Evolutionary conservation across 2,329 filamentous ascomycete species (phyloP).

Genomic region (Venturia nashicola): DNA sequence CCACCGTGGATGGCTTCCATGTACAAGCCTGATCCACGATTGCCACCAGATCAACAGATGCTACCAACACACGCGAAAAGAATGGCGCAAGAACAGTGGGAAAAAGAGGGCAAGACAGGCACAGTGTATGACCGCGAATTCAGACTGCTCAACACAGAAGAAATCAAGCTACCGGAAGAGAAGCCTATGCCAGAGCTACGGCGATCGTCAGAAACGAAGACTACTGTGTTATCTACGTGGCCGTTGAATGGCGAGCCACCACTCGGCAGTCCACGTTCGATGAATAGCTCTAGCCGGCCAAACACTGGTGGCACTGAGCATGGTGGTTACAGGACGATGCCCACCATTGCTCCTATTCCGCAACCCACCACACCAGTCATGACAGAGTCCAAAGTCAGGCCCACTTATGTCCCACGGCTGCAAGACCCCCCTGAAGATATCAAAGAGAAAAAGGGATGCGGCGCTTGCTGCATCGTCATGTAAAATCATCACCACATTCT

Average conservation of each 20-base stretch:
- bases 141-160: slow-evolving; percentile 60
- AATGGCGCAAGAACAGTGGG: slow-evolving; percentile 90
- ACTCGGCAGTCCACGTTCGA: slow-evolving; percentile 3
- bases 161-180: slow-evolving; percentile 19
- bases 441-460: slow-evolving; percentile 45
- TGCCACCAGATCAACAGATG: slow-evolving; percentile 91
- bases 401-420: slow-evolving; percentile 33
- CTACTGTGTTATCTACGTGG: background rate
- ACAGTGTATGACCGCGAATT: slow-evolving; percentile 81
- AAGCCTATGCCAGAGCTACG: slow-evolving; percentile 13
- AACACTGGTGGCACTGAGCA: slow-evolving; percentile 29
- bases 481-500: slow-evolving; percentile 22
- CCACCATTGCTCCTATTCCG: slow-evolving; percentile 20
- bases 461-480: slow-evolving; percentile 66
- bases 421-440: slow-evolving; percentile 43
- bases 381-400: slow-evolving; percentile 13
- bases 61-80: slow-evolving; percentile 86
- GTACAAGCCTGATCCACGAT: slow-evolving; percentile 87
- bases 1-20: slow-evolving; percentile 91
- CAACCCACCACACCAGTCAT: slow-evolving; percentile 13
- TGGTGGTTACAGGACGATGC: slow-evolving; percentile 37
- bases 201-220: slow-evolving; percentile 8
- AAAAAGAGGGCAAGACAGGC: slow-evolving; percentile 77
- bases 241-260: background rate
- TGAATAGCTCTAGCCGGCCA: slow-evolving; percentile 18